A percentile compares a stretch with the other conserved stretches of the same genome.
phyloP scores from a whole-genome alignment of 2,329 filamentous ascomycete genomes.

The Claviceps sp. region DNA sequence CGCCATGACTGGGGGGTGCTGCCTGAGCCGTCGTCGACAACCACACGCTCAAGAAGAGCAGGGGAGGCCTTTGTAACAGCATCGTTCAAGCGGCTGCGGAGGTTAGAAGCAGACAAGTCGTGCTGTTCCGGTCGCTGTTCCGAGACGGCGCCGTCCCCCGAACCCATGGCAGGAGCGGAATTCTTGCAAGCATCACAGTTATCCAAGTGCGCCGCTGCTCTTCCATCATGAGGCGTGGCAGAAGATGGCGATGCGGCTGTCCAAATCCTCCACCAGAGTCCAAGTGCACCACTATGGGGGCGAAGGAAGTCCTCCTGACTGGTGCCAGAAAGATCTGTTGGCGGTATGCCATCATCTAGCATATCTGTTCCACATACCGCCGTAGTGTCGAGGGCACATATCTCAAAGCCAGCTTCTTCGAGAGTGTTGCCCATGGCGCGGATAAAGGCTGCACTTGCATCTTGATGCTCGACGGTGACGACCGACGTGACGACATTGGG shows the following conservation, averaged over 20 bases:
- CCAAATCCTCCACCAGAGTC: conserved; percentile 21
- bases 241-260: conserved; percentile 10
- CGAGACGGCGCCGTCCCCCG: conserved; percentile 4
- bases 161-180: conserved; percentile 6
- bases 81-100: conserved; percentile 3
- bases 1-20: conserved; percentile 23
- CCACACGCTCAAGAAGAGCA: conserved; percentile 12
- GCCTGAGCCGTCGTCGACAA: conserved; percentile 9
- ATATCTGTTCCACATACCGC: conserved; percentile 11
- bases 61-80: conserved; percentile 1
- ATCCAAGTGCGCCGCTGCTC: conserved; percentile 20
- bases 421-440: conserved; percentile 33
- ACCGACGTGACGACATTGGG: conserved; percentile 60
- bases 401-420: conserved; percentile 45
- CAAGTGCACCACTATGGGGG: conserved; percentile 11
- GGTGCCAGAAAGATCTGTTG: conserved; percentile 10
- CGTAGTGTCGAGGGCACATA: conserved; percentile 33
- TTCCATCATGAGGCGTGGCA: conserved; percentile 11
- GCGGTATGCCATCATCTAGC: conserved; percentile 12
- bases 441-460: conserved; percentile 27
- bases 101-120: conserved; percentile 3
- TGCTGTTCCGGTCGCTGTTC: conserved; percentile 3
- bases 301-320: conserved; percentile 11
- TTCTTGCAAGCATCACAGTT: conserved; percentile 25
- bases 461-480: conserved; percentile 45